Evolutionary conservation across 306 rosid genomes (phyloP).

Genomic region (Pyrus bretschneideri): DNA sequence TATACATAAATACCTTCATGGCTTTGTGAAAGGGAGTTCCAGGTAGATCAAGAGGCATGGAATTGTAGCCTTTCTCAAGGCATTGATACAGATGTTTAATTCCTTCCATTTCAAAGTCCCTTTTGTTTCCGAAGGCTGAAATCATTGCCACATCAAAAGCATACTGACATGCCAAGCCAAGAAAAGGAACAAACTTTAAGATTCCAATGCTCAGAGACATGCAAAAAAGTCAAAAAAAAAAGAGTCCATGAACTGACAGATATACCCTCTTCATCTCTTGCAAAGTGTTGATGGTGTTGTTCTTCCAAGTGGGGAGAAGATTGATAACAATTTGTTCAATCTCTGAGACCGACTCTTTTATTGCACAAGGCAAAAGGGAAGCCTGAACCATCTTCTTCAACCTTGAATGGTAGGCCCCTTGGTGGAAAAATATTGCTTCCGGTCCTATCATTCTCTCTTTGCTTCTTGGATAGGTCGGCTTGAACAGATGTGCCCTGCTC

Average conservation of each 20-base stretch:
- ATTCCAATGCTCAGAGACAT: slow-evolving; percentile 10
- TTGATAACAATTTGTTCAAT: slow-evolving; percentile 53
- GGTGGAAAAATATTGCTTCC: slow-evolving; percentile 75
- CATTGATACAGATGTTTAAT: slow-evolving; percentile 52
- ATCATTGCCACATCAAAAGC: slow-evolving; percentile 86
- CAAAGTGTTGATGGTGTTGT: slow-evolving; percentile 56
- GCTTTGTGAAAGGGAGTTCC: slow-evolving; percentile 67
- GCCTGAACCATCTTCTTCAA: slow-evolving; percentile 60
- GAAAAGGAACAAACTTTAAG: neutral
- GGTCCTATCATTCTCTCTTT: slow-evolving; percentile 83
- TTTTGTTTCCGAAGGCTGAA: slow-evolving; percentile 59
- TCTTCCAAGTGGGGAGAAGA: slow-evolving; percentile 56
- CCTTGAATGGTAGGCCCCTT: slow-evolving; percentile 69
- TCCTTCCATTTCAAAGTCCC: slow-evolving; percentile 49
- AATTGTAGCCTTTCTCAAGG: slow-evolving; percentile 86
- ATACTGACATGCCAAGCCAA: slow-evolving; percentile 36
- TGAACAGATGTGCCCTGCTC: slow-evolving; percentile 59
- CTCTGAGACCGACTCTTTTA: slow-evolving; percentile 48
- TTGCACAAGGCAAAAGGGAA: slow-evolving; percentile 52
- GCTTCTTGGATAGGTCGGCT: slow-evolving; percentile 87
- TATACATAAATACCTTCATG: slow-evolving; percentile 44
- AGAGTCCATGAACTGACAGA: neutral
- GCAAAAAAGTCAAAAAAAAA: neutral
- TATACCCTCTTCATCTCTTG: slow-evolving; percentile 79
- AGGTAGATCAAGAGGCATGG: slow-evolving; percentile 68